Conservation (phyloP, 108 stramenopile species). For the Cyclotella baltica region DNA sequence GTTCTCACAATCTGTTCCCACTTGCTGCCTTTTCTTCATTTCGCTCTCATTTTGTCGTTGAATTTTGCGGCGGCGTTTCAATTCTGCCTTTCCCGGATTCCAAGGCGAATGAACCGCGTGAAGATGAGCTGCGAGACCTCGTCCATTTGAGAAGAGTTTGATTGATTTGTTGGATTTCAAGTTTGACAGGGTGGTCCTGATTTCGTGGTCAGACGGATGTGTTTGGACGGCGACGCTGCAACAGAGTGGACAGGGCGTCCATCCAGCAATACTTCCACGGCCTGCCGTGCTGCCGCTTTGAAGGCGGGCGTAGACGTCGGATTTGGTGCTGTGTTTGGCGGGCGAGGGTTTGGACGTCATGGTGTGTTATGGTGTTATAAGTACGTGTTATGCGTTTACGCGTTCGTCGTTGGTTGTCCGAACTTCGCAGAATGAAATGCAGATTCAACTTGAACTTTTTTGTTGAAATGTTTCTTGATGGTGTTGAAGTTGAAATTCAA, state of each 20-base stretch:
- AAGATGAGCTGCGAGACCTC: slow-evolving; percentile 83
- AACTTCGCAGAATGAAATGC: too few species aligned
- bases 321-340: slow-evolving; percentile 2
- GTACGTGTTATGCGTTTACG: too few species aligned
- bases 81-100: slow-evolving; percentile 73
- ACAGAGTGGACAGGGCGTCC: slow-evolving; percentile 49
- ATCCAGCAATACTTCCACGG: slow-evolving; percentile 34
- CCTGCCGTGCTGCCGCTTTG: slow-evolving; percentile 37
- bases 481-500: too few species aligned
- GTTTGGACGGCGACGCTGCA: not conserved
- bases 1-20: too few species aligned
- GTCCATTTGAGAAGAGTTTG: slow-evolving; percentile 67
- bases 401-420: too few species aligned
- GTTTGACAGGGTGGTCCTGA: slow-evolving; percentile 15
- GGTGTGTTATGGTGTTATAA: too few species aligned
- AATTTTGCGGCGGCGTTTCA: slow-evolving; percentile 49
- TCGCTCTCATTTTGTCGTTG: slow-evolving; percentile 40
- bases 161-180: slow-evolving; percentile 30
- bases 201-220: slow-evolving; percentile 10
- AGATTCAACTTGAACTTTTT: too few species aligned
- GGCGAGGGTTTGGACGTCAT: not conserved
- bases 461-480: too few species aligned
- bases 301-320: slow-evolving; percentile 38
- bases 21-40: slow-evolving; percentile 12
- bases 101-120: slow-evolving; percentile 88